Evolutionary conservation across 371 early-diverging fungal species (phyloP).

Genomic region (Mucor saturninus): DNA sequence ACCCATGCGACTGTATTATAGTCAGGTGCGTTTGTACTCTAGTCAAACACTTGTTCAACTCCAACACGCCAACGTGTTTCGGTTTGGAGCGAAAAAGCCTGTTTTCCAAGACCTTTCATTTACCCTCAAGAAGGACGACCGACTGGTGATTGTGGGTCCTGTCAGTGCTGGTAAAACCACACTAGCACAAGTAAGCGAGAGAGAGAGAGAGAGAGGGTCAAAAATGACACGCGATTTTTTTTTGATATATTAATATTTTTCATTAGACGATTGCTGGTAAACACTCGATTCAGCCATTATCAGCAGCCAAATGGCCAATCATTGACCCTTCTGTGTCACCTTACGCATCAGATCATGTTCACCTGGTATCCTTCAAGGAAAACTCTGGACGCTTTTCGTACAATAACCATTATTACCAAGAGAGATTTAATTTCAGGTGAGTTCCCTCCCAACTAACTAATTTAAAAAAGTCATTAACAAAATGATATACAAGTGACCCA

Average conservation of each 20-base stretch:
- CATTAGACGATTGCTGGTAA: slow-evolving; percentile 44
- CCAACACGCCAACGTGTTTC: slow-evolving; percentile 43
- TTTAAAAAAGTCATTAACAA: too few relatives aligned
- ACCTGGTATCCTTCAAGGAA: slow-evolving; percentile 57
- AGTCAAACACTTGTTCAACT: slow-evolving; percentile 34
- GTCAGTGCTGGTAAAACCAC: slow-evolving; percentile 56
- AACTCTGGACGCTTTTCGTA: slow-evolving; percentile 50
- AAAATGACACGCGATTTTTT: neutral
- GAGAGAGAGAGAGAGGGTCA: too few relatives aligned
- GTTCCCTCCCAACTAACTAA: too few relatives aligned
- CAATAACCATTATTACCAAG: slow-evolving; percentile 57
- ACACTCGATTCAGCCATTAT: slow-evolving; percentile 39
- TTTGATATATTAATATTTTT: neutral
- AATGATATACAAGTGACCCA: slow-evolving; percentile 38
- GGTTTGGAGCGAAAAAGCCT: slow-evolving; percentile 44
- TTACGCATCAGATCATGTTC: slow-evolving; percentile 47
- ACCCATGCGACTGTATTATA: neutral
- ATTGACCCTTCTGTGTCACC: slow-evolving; percentile 34
- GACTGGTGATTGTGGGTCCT: slow-evolving; percentile 50
- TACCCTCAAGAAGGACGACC: slow-evolving; percentile 33
- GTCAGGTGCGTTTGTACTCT: slow-evolving; percentile 17
- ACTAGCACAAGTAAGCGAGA: slow-evolving; percentile 46
- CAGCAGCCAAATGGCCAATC: slow-evolving; percentile 46
- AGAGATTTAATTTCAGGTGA: slow-evolving; percentile 61
- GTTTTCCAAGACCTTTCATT: slow-evolving; percentile 45